Evolutionary conservation across 2,329 filamentous ascomycete genomes (phyloP).

Genomic region (Coniochaeta prunicola): DNA sequence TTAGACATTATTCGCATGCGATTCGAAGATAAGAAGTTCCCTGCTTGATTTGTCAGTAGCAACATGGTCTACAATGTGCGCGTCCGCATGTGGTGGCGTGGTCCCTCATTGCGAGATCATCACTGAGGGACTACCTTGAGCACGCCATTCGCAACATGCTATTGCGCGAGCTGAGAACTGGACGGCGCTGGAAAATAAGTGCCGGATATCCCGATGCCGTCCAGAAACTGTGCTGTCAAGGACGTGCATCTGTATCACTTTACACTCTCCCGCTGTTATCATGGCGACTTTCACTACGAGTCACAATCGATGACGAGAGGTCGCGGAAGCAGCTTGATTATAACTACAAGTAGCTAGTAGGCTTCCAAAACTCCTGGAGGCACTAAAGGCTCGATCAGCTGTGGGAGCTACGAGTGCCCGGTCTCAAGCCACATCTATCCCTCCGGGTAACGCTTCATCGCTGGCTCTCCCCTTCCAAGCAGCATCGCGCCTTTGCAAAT

Average conservation of each 20-base stretch:
- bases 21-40: background rate
- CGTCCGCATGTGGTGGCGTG: no score
- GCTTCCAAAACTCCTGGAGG: background rate
- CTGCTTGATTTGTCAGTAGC: background rate
- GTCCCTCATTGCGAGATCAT: background rate
- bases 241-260: no score
- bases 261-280: no score
- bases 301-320: background rate
- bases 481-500: constrained; percentile 35
- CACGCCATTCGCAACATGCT: background rate
- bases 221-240: no score
- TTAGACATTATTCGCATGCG: background rate
- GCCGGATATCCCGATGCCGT: background rate
- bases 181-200: background rate
- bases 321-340: background rate
- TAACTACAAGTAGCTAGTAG: background rate
- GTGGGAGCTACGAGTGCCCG: background rate
- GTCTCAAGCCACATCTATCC: background rate
- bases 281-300: no score
- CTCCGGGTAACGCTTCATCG: background rate
- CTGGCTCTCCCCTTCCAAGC: background rate
- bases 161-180: background rate
- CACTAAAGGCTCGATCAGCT: background rate
- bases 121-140: background rate
- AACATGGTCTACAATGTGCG: background rate